Conservation (phyloP, 768 basidiomycete species). For the Tricholomella constricta region DNA sequence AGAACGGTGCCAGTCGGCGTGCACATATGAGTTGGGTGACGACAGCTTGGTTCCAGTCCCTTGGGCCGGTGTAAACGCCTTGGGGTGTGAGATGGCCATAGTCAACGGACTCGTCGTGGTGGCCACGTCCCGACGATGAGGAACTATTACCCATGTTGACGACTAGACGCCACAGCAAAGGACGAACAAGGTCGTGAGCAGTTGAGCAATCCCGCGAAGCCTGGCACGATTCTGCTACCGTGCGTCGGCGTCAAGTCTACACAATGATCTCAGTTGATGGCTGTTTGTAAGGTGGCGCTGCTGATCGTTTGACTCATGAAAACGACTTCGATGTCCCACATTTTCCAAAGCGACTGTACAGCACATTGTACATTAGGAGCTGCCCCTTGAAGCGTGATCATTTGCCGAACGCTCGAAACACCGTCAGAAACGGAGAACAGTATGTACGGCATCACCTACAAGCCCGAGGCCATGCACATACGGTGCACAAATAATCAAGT, state of each 20-base stretch:
- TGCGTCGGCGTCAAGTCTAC: constrained; percentile 5
- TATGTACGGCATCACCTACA: too few relatives aligned
- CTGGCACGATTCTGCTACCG: constrained; percentile 9
- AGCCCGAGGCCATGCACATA: too few relatives aligned
- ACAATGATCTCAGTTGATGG: constrained; percentile 35
- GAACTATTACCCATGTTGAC: constrained; percentile 77
- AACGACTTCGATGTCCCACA: too few relatives aligned
- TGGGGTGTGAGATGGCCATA: constrained; percentile 80
- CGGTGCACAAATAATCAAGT: too few relatives aligned
- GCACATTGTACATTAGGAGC: too few relatives aligned
- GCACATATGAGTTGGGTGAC: constrained; percentile 89
- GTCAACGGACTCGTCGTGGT: constrained; percentile 85
- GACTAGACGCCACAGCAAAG: constrained; percentile 5
- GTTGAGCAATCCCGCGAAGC: constrained; percentile 7
- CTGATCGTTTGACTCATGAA: constrained; percentile 13
- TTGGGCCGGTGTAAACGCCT: constrained; percentile 80
- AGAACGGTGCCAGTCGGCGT: constrained; percentile 92
- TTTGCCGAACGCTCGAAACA: too few relatives aligned
- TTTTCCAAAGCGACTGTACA: too few relatives aligned
- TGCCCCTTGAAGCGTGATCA: too few relatives aligned
- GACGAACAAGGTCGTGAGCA: constrained; percentile 2
- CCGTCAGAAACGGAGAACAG: too few relatives aligned
- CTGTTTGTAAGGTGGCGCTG: constrained; percentile 43
- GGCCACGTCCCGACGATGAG: constrained; percentile 71
- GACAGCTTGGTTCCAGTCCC: constrained; percentile 88